Evolutionary conservation across 495 filamentous ascomycete genomes (phyloP).

Genomic region (Trichoderma gamsii): DNA sequence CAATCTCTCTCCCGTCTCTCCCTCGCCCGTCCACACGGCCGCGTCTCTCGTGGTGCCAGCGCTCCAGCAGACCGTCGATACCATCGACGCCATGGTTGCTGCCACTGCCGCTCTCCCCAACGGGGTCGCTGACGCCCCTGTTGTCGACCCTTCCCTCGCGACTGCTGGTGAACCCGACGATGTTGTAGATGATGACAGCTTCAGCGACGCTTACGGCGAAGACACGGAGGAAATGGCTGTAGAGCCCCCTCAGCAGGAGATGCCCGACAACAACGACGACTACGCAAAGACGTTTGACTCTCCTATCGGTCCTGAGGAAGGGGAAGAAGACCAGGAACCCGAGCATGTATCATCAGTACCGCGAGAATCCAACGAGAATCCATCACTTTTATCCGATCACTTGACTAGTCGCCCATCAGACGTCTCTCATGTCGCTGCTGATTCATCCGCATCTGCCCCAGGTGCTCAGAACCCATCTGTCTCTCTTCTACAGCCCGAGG

Average conservation of each 20-base stretch:
- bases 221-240: slow-evolving; percentile 19
- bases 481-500: neutral
- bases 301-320: slow-evolving; percentile 26
- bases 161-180: slow-evolving; percentile 13
- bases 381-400: slow-evolving; percentile 24
- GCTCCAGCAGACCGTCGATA: slow-evolving; percentile 35
- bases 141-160: slow-evolving; percentile 1
- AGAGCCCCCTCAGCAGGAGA: slow-evolving; percentile 20
- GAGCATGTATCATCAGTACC: slow-evolving; percentile 34
- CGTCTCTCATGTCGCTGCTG: slow-evolving; percentile 14
- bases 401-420: slow-evolving; percentile 12
- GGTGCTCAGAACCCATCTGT: slow-evolving; percentile 8
- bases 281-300: slow-evolving; percentile 34
- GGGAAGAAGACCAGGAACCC: slow-evolving; percentile 21
- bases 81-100: slow-evolving; percentile 19
- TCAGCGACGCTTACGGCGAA: slow-evolving; percentile 28
- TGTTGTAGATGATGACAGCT: slow-evolving; percentile 18
- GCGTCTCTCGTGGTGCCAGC: slow-evolving; percentile 32
- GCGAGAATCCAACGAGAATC: slow-evolving; percentile 19
- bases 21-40: slow-evolving; percentile 28
- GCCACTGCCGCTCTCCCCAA: slow-evolving; percentile 9
- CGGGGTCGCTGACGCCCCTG: neutral
- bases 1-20: slow-evolving; percentile 30
- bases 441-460: slow-evolving; percentile 14
- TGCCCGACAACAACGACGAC: slow-evolving; percentile 28